Conservation (phyloP, 2,329 filamentous ascomycete genomes). For the Lasiodiplodia hormozganensis region DNA sequence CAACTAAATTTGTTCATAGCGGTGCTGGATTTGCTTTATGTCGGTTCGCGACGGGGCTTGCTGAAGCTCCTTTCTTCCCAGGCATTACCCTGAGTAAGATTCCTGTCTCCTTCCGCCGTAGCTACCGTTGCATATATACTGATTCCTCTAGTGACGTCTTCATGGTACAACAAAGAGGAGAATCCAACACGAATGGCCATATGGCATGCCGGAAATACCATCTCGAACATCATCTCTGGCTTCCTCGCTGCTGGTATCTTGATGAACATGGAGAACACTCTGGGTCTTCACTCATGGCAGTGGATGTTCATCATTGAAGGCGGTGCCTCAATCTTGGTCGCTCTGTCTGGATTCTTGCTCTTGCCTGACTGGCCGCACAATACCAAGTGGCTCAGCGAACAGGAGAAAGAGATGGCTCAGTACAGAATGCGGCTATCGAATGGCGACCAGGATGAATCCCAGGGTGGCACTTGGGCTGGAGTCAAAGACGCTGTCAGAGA, state of each 20-base stretch:
- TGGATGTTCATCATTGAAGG: conserved; percentile 49
- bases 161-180: conserved; percentile 62
- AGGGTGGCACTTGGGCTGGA: conserved; percentile 49
- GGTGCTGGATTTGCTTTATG: conserved; percentile 45
- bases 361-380: conserved; percentile 62
- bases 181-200: no score
- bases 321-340: conserved; percentile 44
- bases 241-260: conserved; percentile 61
- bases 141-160: conserved; percentile 38
- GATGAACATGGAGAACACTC: conserved; percentile 41
- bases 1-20: neutral
- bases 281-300: conserved; percentile 44
- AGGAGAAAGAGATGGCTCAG: no score
- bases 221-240: conserved; percentile 60
- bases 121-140: neutral
- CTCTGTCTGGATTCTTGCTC: conserved; percentile 42
- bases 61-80: conserved; percentile 50
- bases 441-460: conserved; percentile 49
- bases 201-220: conserved; percentile 59
- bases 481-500: conserved; percentile 41
- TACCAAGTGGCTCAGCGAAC: conserved; percentile 50
- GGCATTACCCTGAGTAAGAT: conserved; percentile 48
- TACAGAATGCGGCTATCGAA: neutral
- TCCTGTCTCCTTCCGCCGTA: neutral
- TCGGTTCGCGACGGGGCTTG: no score